phyloP scores from a whole-genome alignment of 2,329 filamentous ascomycete species.

The Colletotrichum sp. region DNA sequence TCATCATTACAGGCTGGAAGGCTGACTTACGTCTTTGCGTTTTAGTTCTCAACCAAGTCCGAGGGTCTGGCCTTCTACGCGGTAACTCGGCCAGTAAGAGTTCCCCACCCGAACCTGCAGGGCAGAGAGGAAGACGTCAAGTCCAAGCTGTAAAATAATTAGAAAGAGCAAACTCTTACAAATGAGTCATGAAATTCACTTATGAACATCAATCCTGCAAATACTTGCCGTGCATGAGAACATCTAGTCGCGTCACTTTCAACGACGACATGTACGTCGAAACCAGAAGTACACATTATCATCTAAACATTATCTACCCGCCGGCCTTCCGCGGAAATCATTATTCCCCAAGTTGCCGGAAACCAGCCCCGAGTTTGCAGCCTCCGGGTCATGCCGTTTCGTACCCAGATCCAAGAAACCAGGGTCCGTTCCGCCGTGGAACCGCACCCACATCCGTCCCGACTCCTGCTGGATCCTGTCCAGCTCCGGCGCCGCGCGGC shows the following conservation, averaged over 20 bases:
- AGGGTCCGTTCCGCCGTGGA: slow-evolving; percentile 7
- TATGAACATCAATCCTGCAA: background rate
- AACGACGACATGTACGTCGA: background rate
- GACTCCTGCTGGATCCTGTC: slow-evolving; percentile 8
- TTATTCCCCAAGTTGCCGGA: background rate
- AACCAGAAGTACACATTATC: background rate
- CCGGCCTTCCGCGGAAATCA: background rate
- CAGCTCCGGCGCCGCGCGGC: background rate
- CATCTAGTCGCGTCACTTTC: background rate
- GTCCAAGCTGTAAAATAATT: background rate
- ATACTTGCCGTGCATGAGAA: background rate
- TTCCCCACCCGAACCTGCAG: slow-evolving; percentile 4
- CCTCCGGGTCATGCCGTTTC: background rate
- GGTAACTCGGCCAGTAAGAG: slow-evolving; percentile 4
- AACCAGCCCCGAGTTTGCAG: background rate
- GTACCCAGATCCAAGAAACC: slow-evolving; percentile 7
- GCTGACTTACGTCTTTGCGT: background rate
- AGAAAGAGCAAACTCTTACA: background rate
- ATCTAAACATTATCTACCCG: background rate
- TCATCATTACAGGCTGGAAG: background rate
- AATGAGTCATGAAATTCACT: background rate
- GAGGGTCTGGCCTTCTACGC: slow-evolving; percentile 19
- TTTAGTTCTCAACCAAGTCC: slow-evolving; percentile 16
- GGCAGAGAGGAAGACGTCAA: background rate
- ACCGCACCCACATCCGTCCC: slow-evolving; percentile 4